These are phyloP conservation scores for Gossypium ekmanianum DNA, from an alignment of 345 rosid species.

Conservation along the genomic window DNA sequence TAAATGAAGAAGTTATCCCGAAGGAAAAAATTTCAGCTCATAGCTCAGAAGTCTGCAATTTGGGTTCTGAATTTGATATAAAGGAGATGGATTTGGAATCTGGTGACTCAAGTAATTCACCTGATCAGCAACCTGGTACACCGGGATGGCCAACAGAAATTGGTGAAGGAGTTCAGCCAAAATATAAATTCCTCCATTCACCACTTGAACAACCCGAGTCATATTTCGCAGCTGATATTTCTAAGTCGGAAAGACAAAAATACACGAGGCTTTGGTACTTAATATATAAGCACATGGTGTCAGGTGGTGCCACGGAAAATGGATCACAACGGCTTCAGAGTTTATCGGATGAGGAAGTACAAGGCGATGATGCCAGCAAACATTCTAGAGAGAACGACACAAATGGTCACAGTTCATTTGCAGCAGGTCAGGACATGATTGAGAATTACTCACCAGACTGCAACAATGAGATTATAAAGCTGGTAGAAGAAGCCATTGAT, in stretches of 20 bases:
- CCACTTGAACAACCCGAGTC: conserved; percentile 25
- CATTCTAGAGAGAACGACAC: conserved; percentile 13
- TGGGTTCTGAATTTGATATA: conserved; percentile 6
- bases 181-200: conserved; percentile 13
- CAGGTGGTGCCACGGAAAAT: conserved; percentile 38
- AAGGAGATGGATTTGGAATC: conserved; percentile 3
- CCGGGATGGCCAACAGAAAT: conserved; percentile 27
- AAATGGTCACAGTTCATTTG: conserved; percentile 9
- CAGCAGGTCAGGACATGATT: conserved; percentile 19
- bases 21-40: conserved; percentile 9
- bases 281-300: conserved; percentile 71
- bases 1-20: neutral
- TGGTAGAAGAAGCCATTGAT: conserved; percentile 86
- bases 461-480: conserved; percentile 67
- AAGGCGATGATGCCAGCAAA: conserved; percentile 23
- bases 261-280: conserved; percentile 63
- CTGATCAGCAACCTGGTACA: conserved; percentile 27
- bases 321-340: conserved; percentile 30
- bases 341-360: conserved; percentile 30
- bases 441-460: conserved; percentile 26
- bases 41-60: conserved; percentile 16
- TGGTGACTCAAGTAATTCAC: conserved; percentile 3
- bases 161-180: conserved; percentile 22
- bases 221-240: conserved; percentile 14
- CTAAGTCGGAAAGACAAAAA: conserved; percentile 47